Base-by-base conservation (phyloP, 441 rosid species). In the Populus hybrid region DNA sequence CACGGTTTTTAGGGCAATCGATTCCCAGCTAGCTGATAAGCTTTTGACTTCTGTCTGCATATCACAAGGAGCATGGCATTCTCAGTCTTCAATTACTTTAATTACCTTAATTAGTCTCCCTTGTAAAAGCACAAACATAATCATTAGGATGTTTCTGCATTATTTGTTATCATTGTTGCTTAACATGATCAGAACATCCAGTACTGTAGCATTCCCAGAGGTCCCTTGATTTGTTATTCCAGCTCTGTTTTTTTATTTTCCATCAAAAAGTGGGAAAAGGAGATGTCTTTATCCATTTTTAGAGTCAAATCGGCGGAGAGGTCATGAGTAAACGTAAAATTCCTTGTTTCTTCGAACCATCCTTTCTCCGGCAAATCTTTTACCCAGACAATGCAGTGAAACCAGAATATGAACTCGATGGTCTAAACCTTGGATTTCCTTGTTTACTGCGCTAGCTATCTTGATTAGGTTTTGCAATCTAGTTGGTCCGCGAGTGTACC, bases 41-140 rank as follows among this genome's bases (percentile, higher is more conserved):
- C 42, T 38, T 38, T 38, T 38, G 42, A 38, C 11, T 38, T 38
- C 10, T 9, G 10, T 38, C 42, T 38, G 42, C 42, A 38, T 2
- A 2, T 8, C 36, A 40, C 14, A 74, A 18, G 42, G 46, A 34
- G 78, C 54, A 21, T 18, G 66, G 70, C 57, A 70, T 34, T 69
- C 10, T 23, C 8, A 18, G 74, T 24, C 70, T 63, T 77, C 61
- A 8, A 23, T 50, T 34, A 12, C 84, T 73, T 69, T 74, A 74
- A 75, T 79, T 64, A 67, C 64, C 74, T 82, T 76, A 21, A 57
- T 20, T 20, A 74, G 71, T 72, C 78, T 75, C 69, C 24, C 72
- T 75, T 24, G 81, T 84, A 76, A 79, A 80, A 80, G 84, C 50
- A 36, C 3, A 20, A 80, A 77, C 88, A 85, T 50, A 81, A 86